Percentiles rank a stretch among this genome's conserved stretches.
Evolutionary conservation across 768 basidiomycete species (phyloP).

Genomic region (Naganishia vishniacii): DNA sequence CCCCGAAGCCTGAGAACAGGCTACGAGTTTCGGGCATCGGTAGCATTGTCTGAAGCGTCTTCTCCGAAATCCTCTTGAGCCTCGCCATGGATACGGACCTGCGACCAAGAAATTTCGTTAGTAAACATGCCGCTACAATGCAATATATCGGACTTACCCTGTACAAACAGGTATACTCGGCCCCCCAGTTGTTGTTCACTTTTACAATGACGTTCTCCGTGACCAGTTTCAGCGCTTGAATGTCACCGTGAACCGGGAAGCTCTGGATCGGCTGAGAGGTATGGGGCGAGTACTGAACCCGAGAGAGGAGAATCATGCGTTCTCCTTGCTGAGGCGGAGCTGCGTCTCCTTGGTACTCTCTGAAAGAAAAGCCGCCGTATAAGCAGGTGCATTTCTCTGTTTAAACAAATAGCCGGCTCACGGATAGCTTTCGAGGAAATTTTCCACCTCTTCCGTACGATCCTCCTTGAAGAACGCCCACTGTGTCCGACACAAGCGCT

Average conservation of each 20-base stretch:
- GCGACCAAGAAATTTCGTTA: not conserved
- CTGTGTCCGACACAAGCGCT: slow-evolving; percentile 8
- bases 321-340: slow-evolving; percentile 25
- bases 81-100: slow-evolving; percentile 14
- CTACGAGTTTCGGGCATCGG: not conserved
- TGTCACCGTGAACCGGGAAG: slow-evolving; percentile 65
- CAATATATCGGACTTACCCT: slow-evolving; percentile 35
- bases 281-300: slow-evolving; percentile 61
- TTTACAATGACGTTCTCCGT: slow-evolving; percentile 77
- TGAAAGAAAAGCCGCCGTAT: not conserved
- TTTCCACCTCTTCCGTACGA: not conserved
- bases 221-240: slow-evolving; percentile 67
- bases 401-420: not conserved
- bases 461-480: slow-evolving; percentile 1
- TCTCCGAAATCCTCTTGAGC: slow-evolving; percentile 7
- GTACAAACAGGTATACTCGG: slow-evolving; percentile 77
- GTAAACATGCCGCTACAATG: no score
- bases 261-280: slow-evolving; percentile 65
- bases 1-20: no score
- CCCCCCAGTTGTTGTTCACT: slow-evolving; percentile 82
- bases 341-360: slow-evolving; percentile 15
- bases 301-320: slow-evolving; percentile 58
- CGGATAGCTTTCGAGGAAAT: slow-evolving; percentile 21
- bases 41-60: not conserved
- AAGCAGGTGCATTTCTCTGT: not conserved